A percentile compares a stretch with the other conserved stretches of the same genome.
These are phyloP conservation scores for Apiospora sp. DNA, from an alignment of 2,329 filamentous ascomycete genomes.

Conservation along the genomic window DNA sequence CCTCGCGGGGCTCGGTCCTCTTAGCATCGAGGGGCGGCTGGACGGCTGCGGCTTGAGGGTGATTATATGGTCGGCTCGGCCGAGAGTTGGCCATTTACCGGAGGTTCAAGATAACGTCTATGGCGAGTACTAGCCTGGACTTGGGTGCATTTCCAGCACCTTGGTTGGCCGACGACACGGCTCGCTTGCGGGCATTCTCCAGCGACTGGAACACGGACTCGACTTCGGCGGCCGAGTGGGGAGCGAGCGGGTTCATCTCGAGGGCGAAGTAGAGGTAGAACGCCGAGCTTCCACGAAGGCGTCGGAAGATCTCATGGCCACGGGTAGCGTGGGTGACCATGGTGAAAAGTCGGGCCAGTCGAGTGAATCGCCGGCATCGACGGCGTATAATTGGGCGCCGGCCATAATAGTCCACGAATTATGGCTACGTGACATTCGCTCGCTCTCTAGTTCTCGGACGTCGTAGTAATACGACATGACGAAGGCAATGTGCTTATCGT, in stretches of 20 bases:
- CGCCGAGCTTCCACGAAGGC: background rate
- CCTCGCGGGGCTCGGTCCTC: background rate
- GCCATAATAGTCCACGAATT: too few relatives aligned
- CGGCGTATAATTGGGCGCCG: too few relatives aligned
- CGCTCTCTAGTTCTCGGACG: too few relatives aligned
- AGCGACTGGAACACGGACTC: background rate
- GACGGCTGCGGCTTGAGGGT: background rate
- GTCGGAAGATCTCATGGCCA: background rate
- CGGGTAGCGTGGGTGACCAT: background rate
- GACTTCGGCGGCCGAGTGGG: background rate
- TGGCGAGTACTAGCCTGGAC: background rate
- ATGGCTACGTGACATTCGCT: too few relatives aligned
- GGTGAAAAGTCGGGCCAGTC: too few relatives aligned
- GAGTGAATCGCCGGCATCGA: too few relatives aligned
- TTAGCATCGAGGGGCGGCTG: background rate
- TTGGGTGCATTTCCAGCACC: background rate
- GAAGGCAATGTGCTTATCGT: too few relatives aligned
- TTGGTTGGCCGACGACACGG: background rate
- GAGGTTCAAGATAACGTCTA: background rate
- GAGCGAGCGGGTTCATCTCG: background rate
- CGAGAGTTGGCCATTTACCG: background rate
- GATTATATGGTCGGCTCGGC: background rate
- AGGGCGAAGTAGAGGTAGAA: background rate
- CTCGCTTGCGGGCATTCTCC: background rate
- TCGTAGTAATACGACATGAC: too few relatives aligned